These are phyloP conservation scores for Wolfiporia cocos DNA, from an alignment of 1,284 basidiomycete genomes.

Conservation along the genomic window DNA sequence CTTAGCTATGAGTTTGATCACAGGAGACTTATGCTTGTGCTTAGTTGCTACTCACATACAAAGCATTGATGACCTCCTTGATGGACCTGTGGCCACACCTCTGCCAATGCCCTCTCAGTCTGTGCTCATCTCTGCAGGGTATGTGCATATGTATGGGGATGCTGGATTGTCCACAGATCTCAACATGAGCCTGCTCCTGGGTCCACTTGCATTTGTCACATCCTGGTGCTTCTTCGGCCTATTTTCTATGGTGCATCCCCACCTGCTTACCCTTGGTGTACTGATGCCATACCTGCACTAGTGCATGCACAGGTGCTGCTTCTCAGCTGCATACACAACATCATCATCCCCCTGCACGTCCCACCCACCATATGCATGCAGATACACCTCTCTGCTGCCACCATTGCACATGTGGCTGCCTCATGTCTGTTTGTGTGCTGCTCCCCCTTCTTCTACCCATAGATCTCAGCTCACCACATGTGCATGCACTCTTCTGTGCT, in stretches of 20 bases:
- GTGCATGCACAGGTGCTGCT: slow-evolving; percentile 47
- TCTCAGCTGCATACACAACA: slow-evolving; percentile 68
- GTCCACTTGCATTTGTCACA: slow-evolving; percentile 63
- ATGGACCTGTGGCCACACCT: slow-evolving; percentile 9
- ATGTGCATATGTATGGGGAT: slow-evolving; percentile 2
- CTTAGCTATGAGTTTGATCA: no score
- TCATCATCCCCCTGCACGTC: slow-evolving; percentile 61
- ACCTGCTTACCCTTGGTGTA: neutral
- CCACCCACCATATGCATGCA: slow-evolving; percentile 26
- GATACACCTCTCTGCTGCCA: slow-evolving; percentile 16
- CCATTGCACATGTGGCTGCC: slow-evolving; percentile 12
- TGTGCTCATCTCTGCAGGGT: neutral
- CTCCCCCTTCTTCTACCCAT: slow-evolving; percentile 49
- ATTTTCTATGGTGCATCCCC: slow-evolving; percentile 48
- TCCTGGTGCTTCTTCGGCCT: slow-evolving; percentile 64
- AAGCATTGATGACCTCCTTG: slow-evolving; percentile 23
- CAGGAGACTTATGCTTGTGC: no score
- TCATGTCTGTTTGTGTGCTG: slow-evolving; percentile 18
- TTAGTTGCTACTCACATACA: slow-evolving; percentile 38
- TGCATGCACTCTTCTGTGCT: slow-evolving; percentile 52
- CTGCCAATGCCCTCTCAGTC: no score
- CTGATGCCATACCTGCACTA: neutral
- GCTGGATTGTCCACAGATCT: slow-evolving; percentile 2
- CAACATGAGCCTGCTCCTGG: slow-evolving; percentile 33
- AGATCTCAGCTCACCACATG: slow-evolving; percentile 50